Base-by-base conservation (phyloP, 768 basidiomycete species). In the Amyloporia xantha region DNA sequence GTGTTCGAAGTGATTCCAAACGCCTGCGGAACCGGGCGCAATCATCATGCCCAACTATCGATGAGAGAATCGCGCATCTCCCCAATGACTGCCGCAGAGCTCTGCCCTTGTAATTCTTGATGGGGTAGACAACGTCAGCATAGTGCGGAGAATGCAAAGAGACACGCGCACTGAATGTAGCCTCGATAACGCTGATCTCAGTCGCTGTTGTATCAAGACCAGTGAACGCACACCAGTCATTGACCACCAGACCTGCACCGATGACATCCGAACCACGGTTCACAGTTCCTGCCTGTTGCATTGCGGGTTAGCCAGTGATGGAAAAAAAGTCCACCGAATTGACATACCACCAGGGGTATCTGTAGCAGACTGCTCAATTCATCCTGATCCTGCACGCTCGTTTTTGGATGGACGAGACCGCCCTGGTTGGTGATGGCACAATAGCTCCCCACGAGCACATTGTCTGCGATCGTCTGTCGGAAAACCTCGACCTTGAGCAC, bases 161-260 rank as follows among this genome's bases (percentile, higher is more conserved):
- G 41, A 33, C 44, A 39, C 20, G 81, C 92, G 59, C 61, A 95
- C 93, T 93, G 76, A 99, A 99, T 44, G 92, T 77, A 23, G 94
- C 93, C 66, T 99, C 96, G 59, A 98, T 96, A 33, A 99, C 95
- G 59, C 86, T 90, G 66, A 98, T 91, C 68, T 99, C 96, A 46
- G 95, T 98, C 35, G 96, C 96, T n/a, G 96, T 99, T 52, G 96
- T 98, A 63, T 99, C 96, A 24, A 96, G 76, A 28, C 96, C 96
- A n/a, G 93, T 92, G 69, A 98, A 98, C 9, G 96, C 96, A 71
- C 90, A 91, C 96, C 96, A 98, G 66, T 98, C 96, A 61, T 99
- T 99, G 49, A 98, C 96, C 48, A 99, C 92, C 27, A 98, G 76
- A 25, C 96, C 96, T 7, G 95, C 96, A 25, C 96, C 96, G 55